Evolutionary conservation across 2,329 filamentous ascomycete genomes (phyloP).

Genomic region (Gaeumannomyces tritici): DNA sequence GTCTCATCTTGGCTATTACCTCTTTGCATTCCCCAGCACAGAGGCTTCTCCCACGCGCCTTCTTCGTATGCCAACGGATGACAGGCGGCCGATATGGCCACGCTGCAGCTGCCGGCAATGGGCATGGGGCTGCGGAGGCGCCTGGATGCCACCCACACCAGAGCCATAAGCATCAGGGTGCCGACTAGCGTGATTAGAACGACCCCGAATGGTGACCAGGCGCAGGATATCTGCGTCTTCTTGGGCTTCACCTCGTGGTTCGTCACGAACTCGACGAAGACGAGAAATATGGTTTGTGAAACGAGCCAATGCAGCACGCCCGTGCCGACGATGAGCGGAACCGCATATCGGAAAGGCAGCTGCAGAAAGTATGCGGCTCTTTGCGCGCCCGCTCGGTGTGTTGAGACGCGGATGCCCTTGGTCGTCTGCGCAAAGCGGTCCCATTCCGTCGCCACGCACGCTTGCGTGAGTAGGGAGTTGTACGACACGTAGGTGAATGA

Average conservation of each 20-base stretch:
- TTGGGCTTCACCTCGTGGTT: too few species aligned
- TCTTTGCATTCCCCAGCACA: background rate
- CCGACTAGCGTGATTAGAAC: too few species aligned
- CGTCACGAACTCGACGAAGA: too few species aligned
- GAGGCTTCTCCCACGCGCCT: background rate
- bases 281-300: too few species aligned
- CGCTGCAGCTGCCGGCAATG: slow-evolving; percentile 20
- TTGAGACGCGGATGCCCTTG: background rate
- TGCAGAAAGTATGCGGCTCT: slow-evolving; percentile 29
- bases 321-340: slow-evolving; percentile 25
- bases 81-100: slow-evolving; percentile 20
- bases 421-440: background rate
- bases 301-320: slow-evolving; percentile 5
- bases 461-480: slow-evolving; percentile 25
- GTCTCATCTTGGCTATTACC: too few species aligned
- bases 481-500: slow-evolving; percentile 34
- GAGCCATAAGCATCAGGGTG: too few species aligned
- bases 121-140: slow-evolving; percentile 20
- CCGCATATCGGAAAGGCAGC: slow-evolving; percentile 31
- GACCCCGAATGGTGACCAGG: too few species aligned
- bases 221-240: too few species aligned
- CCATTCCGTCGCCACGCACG: background rate
- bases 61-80: slow-evolving; percentile 7
- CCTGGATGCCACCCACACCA: slow-evolving; percentile 11
- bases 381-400: background rate